Conservation (phyloP, 1,284 basidiomycete species). For the Ganoderma multipileum region DNA sequence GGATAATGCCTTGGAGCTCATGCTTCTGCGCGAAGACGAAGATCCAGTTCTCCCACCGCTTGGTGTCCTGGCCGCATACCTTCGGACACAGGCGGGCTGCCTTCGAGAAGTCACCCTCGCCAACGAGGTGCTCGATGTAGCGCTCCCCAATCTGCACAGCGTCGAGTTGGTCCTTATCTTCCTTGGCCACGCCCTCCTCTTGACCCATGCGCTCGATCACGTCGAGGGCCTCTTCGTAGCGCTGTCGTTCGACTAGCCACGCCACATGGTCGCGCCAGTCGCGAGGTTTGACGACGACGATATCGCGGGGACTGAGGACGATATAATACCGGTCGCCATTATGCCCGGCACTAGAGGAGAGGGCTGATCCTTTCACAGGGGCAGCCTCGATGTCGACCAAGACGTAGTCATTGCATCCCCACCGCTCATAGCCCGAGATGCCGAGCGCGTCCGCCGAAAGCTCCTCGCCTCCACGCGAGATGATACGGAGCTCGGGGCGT, state of each 20-base stretch:
- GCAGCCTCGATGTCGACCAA: slow-evolving; percentile 55
- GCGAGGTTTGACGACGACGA: slow-evolving; percentile 86
- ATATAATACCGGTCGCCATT: slow-evolving; percentile 65
- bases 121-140: slow-evolving; percentile 83
- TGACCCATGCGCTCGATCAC: slow-evolving; percentile 72
- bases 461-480: slow-evolving; percentile 91
- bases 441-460: slow-evolving; percentile 86
- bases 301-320: slow-evolving; percentile 85
- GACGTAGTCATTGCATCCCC: slow-evolving; percentile 93
- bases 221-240: slow-evolving; percentile 90
- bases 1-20: slow-evolving; percentile 88
- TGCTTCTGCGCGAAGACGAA: slow-evolving; percentile 89
- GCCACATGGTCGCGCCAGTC: slow-evolving; percentile 91
- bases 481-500: slow-evolving; percentile 92
- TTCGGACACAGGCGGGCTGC: slow-evolving; percentile 90
- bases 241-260: slow-evolving; percentile 89
- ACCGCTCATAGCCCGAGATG: slow-evolving; percentile 81
- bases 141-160: slow-evolving; percentile 82
- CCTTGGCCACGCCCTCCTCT: slow-evolving; percentile 38
- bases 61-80: slow-evolving; percentile 82
- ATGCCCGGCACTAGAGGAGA: slow-evolving; percentile 34
- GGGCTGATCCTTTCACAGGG: slow-evolving; percentile 18
- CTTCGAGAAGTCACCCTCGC: slow-evolving; percentile 76
- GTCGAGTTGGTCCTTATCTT: slow-evolving; percentile 56
- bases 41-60: slow-evolving; percentile 95